These are phyloP conservation scores for Apiotrichum gracile DNA, from an alignment of 1,284 basidiomycete genomes.

Conservation along the genomic window DNA sequence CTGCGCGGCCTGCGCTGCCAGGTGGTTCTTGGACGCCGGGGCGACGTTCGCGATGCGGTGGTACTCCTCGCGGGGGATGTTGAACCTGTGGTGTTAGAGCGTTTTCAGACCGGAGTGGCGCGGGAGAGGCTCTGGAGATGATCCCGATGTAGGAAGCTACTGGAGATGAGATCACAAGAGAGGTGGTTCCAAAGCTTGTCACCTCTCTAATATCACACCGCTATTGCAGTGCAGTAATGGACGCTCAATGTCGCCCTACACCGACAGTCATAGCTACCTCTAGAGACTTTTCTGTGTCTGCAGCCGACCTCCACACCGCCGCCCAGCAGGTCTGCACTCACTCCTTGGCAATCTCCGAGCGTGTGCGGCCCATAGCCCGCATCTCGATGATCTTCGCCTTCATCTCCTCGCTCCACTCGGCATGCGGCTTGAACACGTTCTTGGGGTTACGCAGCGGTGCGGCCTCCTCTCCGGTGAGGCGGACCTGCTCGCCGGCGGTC, in stretches of 20 bases:
- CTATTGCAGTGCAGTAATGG: too few species aligned
- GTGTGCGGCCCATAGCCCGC: constrained; percentile 25
- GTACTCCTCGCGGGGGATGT: constrained; percentile 21
- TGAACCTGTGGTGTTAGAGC: constrained; percentile 18
- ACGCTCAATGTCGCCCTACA: too few species aligned
- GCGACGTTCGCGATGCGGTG: constrained; percentile 34
- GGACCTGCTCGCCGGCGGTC: constrained; percentile 27
- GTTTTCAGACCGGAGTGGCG: too few species aligned
- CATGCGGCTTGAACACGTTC: neutral
- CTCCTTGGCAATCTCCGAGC: constrained; percentile 32
- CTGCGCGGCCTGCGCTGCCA: constrained; percentile 8
- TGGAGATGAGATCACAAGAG: too few species aligned
- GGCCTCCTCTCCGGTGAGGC: constrained; percentile 30
- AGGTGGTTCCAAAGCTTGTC: too few species aligned
- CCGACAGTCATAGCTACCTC: too few species aligned
- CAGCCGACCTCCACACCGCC: too few species aligned
- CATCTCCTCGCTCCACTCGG: constrained; percentile 8
- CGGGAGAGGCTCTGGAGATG: too few species aligned
- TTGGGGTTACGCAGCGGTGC: constrained; percentile 11
- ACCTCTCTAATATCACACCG: too few species aligned
- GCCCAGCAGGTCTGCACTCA: too few species aligned
- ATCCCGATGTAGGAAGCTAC: too few species aligned
- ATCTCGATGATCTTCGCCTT: constrained; percentile 14
- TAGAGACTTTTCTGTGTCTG: too few species aligned
- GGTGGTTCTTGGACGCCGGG: constrained; percentile 22